Base-by-base conservation (phyloP, 2,329 filamentous ascomycete genomes). In the Capronia americana region DNA sequence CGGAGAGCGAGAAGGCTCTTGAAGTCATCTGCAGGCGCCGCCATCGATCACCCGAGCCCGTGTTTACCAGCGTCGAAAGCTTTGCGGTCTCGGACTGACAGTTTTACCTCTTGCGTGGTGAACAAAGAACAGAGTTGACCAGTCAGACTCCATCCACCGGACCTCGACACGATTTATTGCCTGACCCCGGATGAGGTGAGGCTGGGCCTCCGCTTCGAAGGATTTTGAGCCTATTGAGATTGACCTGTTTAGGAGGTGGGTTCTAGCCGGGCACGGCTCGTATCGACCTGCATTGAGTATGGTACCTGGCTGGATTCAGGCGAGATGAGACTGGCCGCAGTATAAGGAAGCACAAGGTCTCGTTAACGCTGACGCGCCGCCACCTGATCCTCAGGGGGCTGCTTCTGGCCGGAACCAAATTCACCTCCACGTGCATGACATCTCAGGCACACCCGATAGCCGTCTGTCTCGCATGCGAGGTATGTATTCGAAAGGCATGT, bases 1-100 rank as follows among this genome's bases (percentile, higher is more conserved):
- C 62, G 62, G 20, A 64, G 38, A 17, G 62, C 32, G 23, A 64
- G 62, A 17, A 64, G 55, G 32, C 8, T 34, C 46, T 53, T 54
- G 34, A 64, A 23, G 12, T 64, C 55, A 28, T 64, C 62, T 24
- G 54, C 17, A 46, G 55, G 30, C 24, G 56, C 30, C 41, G 62
- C 34, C 62, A 64, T 64, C 20, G 38, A n/a, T n/a, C 38, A 44
- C 7, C 38, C 38, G 20, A n/a, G 14, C 8, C 38, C 14, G 14
- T 20, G 17, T 20, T 44, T 6, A 44, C 38, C 38, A n/a, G 38
- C 38, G 38, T 7, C 6, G 38, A n/a, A n/a, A n/a, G n/a, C n/a
- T 12, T 32, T 34, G 12, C 28, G 30, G 7, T 28, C 24, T 26
- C 24, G 11, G 20, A 26, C 20, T 34, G 41, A 1, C 2, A 26